phyloP scores from a whole-genome alignment of 1,139 yeast species.

The Blastobotrys malaysiensis region DNA sequence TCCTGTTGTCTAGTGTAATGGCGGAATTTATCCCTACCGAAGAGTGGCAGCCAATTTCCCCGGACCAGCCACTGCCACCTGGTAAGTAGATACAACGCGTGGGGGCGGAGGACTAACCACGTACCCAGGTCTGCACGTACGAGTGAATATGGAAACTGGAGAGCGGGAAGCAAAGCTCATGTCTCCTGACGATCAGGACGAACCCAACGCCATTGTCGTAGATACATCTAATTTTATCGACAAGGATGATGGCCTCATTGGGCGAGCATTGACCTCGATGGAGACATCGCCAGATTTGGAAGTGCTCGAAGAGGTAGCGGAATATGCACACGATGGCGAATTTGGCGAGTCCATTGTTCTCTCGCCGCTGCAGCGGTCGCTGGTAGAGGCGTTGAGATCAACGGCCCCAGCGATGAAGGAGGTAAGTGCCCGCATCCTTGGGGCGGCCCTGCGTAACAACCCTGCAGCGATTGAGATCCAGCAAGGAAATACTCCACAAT shows the following conservation, averaged over 20 bases:
- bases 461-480: slow-evolving; percentile 48
- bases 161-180: slow-evolving; percentile 53
- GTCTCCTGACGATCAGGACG: slow-evolving; percentile 20
- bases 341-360: slow-evolving; percentile 45
- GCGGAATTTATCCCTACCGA: slow-evolving; percentile 48
- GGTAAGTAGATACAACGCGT: slow-evolving; percentile 1
- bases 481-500: background rate
- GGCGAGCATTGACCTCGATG: background rate
- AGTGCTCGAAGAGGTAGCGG: slow-evolving; percentile 45
- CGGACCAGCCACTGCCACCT: slow-evolving; percentile 66
- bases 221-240: background rate
- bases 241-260: background rate
- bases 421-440: slow-evolving; percentile 32
- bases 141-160: slow-evolving; percentile 64
- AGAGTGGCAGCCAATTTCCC: slow-evolving; percentile 65
- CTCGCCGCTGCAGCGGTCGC: slow-evolving; percentile 2
- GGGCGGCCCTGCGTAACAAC: slow-evolving; percentile 57
- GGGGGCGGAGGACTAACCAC: background rate
- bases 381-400: slow-evolving; percentile 13
- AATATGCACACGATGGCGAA: slow-evolving; percentile 61
- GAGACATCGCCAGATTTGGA: background rate
- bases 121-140: slow-evolving; percentile 58
- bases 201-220: slow-evolving; percentile 10
- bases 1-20: background rate
- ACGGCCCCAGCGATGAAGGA: slow-evolving; percentile 23